Evolutionary conservation across 768 basidiomycete genomes (phyloP).

Genomic region (Ramaria sp.): DNA sequence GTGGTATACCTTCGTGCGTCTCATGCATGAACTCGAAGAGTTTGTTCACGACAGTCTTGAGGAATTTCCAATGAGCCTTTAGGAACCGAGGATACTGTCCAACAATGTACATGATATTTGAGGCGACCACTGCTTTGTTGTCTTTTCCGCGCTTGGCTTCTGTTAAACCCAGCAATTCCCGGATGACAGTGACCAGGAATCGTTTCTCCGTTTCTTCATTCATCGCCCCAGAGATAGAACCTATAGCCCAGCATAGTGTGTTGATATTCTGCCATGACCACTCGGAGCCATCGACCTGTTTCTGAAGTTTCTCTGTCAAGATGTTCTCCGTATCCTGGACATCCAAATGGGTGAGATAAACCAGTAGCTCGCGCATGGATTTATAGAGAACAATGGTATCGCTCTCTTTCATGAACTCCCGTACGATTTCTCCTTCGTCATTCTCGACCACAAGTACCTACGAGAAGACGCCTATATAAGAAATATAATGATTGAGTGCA

Average conservation of each 20-base stretch:
- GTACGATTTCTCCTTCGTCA: slow-evolving; percentile 41
- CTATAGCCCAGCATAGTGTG: slow-evolving; percentile 42
- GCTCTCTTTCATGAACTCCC: slow-evolving; percentile 39
- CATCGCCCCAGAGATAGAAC: slow-evolving; percentile 41
- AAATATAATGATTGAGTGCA: not conserved
- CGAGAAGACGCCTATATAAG: slow-evolving; percentile 2
- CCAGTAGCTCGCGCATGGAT: slow-evolving; percentile 37
- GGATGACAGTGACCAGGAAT: slow-evolving; percentile 42
- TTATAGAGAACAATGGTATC: slow-evolving; percentile 44
- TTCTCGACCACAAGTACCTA: slow-evolving; percentile 40
- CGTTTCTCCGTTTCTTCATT: slow-evolving; percentile 44
- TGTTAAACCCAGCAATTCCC: slow-evolving; percentile 37
- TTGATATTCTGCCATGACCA: slow-evolving; percentile 43
- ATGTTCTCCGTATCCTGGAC: slow-evolving; percentile 38
- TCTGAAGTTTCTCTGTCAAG: slow-evolving; percentile 37
- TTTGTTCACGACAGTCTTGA: slow-evolving; percentile 47
- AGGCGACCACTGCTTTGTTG: slow-evolving; percentile 39
- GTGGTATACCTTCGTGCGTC: slow-evolving; percentile 32
- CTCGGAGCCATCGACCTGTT: slow-evolving; percentile 36
- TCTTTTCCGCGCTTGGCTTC: slow-evolving; percentile 44
- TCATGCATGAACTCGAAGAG: slow-evolving; percentile 46
- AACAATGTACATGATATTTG: slow-evolving; percentile 32
- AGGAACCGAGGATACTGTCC: slow-evolving; percentile 43
- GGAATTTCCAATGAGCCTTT: slow-evolving; percentile 44
- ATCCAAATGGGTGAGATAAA: slow-evolving; percentile 40